Evolutionary conservation across 495 filamentous ascomycete genomes (phyloP), one percentile per base, ranked within the genome.

Genomic region (Evernia prunastri): DNA sequence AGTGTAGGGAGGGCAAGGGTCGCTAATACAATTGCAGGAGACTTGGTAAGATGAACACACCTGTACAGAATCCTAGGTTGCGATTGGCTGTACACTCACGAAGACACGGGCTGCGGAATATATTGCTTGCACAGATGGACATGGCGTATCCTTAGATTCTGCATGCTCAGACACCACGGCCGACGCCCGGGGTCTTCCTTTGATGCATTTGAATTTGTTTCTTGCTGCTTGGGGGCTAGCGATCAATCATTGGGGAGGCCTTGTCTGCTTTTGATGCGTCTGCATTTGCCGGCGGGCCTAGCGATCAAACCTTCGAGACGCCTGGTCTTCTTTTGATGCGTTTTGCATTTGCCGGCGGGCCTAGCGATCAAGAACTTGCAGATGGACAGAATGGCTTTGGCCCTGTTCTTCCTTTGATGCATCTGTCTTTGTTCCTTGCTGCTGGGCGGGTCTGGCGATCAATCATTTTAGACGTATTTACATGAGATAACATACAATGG

Each of bases 21-120:
- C 43, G 56, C 60, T 67, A 23, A 68, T n/a, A 25, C 18, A n/a
- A 8, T 17, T 23, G 25, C 59, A 73, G 68, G 71, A 73, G 59
- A 73, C 71, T 35, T 73, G 71, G 71, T 72, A 47, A 71, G 61
- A 29, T 31, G 12, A 45, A 20, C 51, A 6, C 29, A n/a, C 11
- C 23, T 42, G 29, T 40, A 27, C 35, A 63, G 29, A 31, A 3
- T 29, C 20, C 11, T 15, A 47, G 39, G 11, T 29, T 17, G 18
- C 27, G 13, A 18, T 35, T n/a, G 17, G 31, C 6, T 56, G 57
- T 42, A 56, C 8, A 31, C 18, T 56, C 37, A 62, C 31, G 35
- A 61, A 29, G 51, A 31, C 36, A 59, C 35, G 23, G 49, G 10
- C 17, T 53, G 6, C 27, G 49, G 27, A 4, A 51, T 7, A 7